These are phyloP conservation scores for Pachysolen tannophilus DNA, from an alignment of 805 yeast species.

Conservation along the genomic window DNA sequence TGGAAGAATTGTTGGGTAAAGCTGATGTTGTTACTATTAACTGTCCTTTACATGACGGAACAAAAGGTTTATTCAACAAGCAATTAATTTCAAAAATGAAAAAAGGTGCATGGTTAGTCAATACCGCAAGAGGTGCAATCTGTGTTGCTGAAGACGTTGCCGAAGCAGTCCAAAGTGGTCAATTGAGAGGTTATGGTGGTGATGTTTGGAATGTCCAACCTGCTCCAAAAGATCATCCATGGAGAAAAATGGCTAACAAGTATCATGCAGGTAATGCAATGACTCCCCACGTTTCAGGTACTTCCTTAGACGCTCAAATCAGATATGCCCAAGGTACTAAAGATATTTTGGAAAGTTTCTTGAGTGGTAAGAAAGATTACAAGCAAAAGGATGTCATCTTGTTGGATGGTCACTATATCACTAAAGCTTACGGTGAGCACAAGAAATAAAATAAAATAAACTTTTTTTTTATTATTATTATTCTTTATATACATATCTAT, in stretches of 20 bases:
- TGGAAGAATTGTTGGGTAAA: slow-evolving; percentile 58
- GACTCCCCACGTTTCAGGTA: slow-evolving; percentile 79
- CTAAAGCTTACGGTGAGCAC: slow-evolving; percentile 59
- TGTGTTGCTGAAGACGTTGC: slow-evolving; percentile 68
- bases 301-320: slow-evolving; percentile 72
- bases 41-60: slow-evolving; percentile 67
- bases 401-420: slow-evolving; percentile 63
- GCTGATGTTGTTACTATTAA: slow-evolving; percentile 73
- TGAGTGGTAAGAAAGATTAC: slow-evolving; percentile 56
- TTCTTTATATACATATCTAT: no score
- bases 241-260: slow-evolving; percentile 62
- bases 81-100: slow-evolving; percentile 60
- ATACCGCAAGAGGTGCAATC: slow-evolving; percentile 81
- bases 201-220: slow-evolving; percentile 88
- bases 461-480: no score
- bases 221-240: slow-evolving; percentile 68
- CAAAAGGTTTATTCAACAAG: slow-evolving; percentile 61
- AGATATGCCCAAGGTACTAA: slow-evolving; percentile 67
- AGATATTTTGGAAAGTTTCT: slow-evolving; percentile 54
- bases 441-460: no score
- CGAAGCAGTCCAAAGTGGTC: slow-evolving; percentile 61
- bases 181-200: slow-evolving; percentile 74
- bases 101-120: slow-evolving; percentile 64
- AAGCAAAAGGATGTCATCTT: slow-evolving; percentile 72
- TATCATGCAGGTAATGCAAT: slow-evolving; percentile 74